Evolutionary conservation across 2,329 filamentous ascomycete species (phyloP), one percentile per base, ranked within the genome.

Genomic region (Rhynchosporium agropyri): DNA sequence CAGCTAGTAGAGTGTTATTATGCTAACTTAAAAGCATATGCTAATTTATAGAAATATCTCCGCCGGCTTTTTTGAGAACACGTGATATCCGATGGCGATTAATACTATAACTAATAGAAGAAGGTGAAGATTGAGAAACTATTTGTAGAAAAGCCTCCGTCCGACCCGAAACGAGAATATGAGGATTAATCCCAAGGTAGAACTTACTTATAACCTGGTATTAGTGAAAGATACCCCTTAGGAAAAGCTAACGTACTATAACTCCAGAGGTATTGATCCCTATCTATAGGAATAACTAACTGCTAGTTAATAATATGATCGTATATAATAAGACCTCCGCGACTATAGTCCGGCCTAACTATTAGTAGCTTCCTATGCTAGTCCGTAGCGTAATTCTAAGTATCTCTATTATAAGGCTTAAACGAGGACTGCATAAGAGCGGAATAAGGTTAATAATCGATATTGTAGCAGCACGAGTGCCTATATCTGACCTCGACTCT

Each of bases 381-480:
- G 58, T 62, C 42, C 46, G 36, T 7, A 64, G 64, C 5, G 62
- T 57, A 33, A 66, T 60, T 46, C 62, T 50, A 3, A 66, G 59
- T 31, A 66, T 43, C 31, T 60, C 43, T 50, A 43, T 58, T 15
- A 64, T 46, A 5, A 66, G 45, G 38, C 48, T 58, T 3, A 64
- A 59, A 10, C 59, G 62, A 6, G 59, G 56, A 40, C 62, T 29
- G 29, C 28, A 64, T 28, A 66, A 48, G 33, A 67, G 65, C 38
- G 58, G 58, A 58, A 67, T 65, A 10, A 67, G 54, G 31, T 65
- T 67, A 20, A 67, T 62, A 40, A 65, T 31, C 6, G 57, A 58
- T 42, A 67, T 61, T 13, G 28, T 63, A 56, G 51, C 45, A 60
- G 60, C 57, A 31, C 60, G 54, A 29, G 51, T 43, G 42, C 65